Evolutionary conservation across 345 rosid species (phyloP), one percentile per base, ranked within the genome.

Genomic region (Syzygium jambos): DNA sequence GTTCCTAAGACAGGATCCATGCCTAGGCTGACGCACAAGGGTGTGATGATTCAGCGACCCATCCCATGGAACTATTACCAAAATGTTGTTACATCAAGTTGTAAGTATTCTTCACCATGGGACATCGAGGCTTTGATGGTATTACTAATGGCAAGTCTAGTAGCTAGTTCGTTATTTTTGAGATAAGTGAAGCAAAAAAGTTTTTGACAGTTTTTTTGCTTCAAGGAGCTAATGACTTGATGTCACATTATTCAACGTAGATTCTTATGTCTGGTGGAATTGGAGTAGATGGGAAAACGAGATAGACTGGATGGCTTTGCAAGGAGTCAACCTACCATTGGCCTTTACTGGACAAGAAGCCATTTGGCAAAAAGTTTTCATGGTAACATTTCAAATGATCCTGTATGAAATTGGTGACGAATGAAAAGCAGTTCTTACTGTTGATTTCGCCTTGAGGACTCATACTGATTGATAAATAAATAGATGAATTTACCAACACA

Each of bases 231-330:
- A 22, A 80, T 56, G 63, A 52, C 73, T 17, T 34, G 77, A 63
- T 88, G 85, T 84, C 68, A 82, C 56, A 73, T 88, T 85, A 55
- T 86, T 92, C 46, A 78, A 86, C 85, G 52, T 90, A 97, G 99
- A 97, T 92, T 96, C 99, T 25, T 96, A 92, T 89, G 98, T 95
- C 87, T 97, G 98, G 98, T 97, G 98, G 99, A 93, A 90, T 56
- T 96, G 99, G 99, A 91, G 92, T 87, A 91, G 95, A 92, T 97
- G 99, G 99, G 95, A 96, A 91, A 96, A 93, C 90, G 99, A 97
- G 93, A 93, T 95, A 93, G 99, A 97, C 89, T 97, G 98, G 99
- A 97, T 97, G 98, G 98, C 98, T 87, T 93, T 97, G 90, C 98
- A 97, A 93, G 99, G 99, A 85, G 89, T 97, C 88, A 97, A 97